These are phyloP conservation scores for Backusella macrospora DNA, from an alignment of 192 early-diverging fungal genomes.

Conservation along the genomic window DNA sequence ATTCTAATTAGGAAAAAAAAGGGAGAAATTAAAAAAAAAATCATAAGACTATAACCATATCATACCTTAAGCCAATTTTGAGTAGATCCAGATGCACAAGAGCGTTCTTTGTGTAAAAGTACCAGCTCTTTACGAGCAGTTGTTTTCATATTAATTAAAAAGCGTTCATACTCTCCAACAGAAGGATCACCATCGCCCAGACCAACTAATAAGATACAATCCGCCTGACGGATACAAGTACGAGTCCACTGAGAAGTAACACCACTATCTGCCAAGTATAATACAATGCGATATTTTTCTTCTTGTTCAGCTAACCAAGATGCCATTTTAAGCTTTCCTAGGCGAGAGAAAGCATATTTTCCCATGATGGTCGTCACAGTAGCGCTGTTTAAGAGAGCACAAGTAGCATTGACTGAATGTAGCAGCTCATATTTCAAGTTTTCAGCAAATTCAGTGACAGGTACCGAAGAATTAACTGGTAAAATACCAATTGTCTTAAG, in stretches of 20 bases:
- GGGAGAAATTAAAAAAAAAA: neutral
- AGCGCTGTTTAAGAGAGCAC: conserved; percentile 79
- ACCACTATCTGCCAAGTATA: conserved; percentile 96
- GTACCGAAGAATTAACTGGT: conserved; percentile 81
- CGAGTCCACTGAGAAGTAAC: conserved; percentile 90
- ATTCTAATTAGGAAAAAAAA: conserved; percentile 42
- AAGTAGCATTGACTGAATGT: conserved; percentile 64
- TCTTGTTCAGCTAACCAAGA: conserved; percentile 96
- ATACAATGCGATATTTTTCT: conserved; percentile 80
- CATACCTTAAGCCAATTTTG: conserved; percentile 84
- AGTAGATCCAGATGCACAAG: conserved; percentile 80
- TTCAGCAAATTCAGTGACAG: conserved; percentile 87
- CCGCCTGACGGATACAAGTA: conserved; percentile 93
- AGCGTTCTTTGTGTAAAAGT: conserved; percentile 79
- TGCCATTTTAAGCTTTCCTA: conserved; percentile 91
- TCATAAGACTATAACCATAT: neutral
- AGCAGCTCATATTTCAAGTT: conserved; percentile 74
- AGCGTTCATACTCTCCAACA: conserved; percentile 91
- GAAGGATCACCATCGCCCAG: conserved; percentile 86
- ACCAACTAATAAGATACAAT: conserved; percentile 94
- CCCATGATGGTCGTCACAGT: conserved; percentile 83
- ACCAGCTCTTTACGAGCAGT: conserved; percentile 98
- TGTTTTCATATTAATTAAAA: conserved; percentile 92
- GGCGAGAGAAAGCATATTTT: conserved; percentile 86
- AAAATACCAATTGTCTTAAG: conserved; percentile 94